Evolutionary conservation across 139 green algal species (phyloP), one percentile per base, ranked within the genome.

Genomic region (Desmodesmus armatus): DNA sequence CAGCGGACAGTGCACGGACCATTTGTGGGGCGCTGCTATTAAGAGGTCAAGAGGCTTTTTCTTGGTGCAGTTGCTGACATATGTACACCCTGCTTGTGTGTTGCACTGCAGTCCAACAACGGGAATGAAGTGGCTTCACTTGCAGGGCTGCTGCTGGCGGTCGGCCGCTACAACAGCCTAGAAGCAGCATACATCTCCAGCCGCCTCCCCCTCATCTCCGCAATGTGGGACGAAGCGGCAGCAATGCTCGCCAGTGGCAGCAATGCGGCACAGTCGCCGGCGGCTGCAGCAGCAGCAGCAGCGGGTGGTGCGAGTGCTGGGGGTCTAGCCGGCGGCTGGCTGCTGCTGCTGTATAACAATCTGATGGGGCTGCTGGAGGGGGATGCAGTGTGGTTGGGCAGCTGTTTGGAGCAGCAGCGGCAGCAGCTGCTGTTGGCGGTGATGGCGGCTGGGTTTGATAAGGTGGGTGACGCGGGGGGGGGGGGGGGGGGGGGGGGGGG

Each of bases 301-400:
- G 60, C 80, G 15, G 73, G 44, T 29, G 66, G 17, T 6, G 66
- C 31, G 0, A 58, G 49, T 5, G 63, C 35, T 47, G 55, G 62
- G 9, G 51, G 53, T 3, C 6, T 67, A 0, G 55, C 58, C 3
- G 75, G 73, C 3, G 74, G 87, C 62, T 96, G 91, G 92, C 85
- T 97, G 33, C 85, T 92, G 49, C 66, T 39, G 13, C 95, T 96
- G 58, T 97, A 94, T 75, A 91, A 95, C 33, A 88, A 92, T 66
- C 76, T 96, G 29, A 71, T 93, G 69, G 47, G 76, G 1, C 55
- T 87, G 5, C 49, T 96, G 63, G 71, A 90, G 43, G 71, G 78
- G 21, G 95, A 98, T 84, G 80, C 87, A 11, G 78, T 51, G 0
- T 98, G 95, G 95, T 87, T 78, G 25, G 78, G 19, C 27, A 33